Evolutionary conservation across 371 early-diverging fungal species (phyloP).

Genomic region (Chytridium lagenaria): DNA sequence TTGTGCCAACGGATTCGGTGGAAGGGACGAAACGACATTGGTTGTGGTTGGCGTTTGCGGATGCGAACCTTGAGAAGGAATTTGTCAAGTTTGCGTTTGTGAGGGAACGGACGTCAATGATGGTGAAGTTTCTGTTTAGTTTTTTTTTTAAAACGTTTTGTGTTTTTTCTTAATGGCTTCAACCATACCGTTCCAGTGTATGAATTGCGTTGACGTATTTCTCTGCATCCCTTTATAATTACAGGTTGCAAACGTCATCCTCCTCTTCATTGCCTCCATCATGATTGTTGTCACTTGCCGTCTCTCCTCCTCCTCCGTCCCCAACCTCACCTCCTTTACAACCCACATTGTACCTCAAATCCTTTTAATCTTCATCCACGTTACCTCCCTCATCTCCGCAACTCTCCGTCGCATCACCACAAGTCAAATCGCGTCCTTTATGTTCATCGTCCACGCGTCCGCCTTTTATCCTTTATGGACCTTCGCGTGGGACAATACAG

Average conservation of each 20-base stretch:
- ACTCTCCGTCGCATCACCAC: background rate
- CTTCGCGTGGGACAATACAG: background rate
- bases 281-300: conserved; percentile 12
- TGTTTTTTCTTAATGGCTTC: too few species aligned
- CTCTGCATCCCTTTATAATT: too few species aligned
- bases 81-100: conserved; percentile 18
- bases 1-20: background rate
- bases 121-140: background rate
- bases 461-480: conserved; percentile 21
- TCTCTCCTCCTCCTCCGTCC: background rate
- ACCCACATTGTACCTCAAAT: conserved; percentile 23
- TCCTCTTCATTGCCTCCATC: conserved; percentile 14
- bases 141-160: too few species aligned
- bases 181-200: too few species aligned
- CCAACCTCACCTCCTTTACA: background rate
- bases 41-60: conserved; percentile 26
- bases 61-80: conserved; percentile 16
- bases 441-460: background rate
- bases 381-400: background rate
- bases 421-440: background rate
- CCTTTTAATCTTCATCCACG: conserved; percentile 1
- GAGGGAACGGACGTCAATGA: conserved; percentile 13
- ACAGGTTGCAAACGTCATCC: conserved; percentile 19
- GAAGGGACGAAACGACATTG: conserved; percentile 27
- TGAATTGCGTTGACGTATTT: too few species aligned